Evolutionary conservation across 2,329 filamentous ascomycete species (phyloP).

Genomic region (Aspergillus fructus): DNA sequence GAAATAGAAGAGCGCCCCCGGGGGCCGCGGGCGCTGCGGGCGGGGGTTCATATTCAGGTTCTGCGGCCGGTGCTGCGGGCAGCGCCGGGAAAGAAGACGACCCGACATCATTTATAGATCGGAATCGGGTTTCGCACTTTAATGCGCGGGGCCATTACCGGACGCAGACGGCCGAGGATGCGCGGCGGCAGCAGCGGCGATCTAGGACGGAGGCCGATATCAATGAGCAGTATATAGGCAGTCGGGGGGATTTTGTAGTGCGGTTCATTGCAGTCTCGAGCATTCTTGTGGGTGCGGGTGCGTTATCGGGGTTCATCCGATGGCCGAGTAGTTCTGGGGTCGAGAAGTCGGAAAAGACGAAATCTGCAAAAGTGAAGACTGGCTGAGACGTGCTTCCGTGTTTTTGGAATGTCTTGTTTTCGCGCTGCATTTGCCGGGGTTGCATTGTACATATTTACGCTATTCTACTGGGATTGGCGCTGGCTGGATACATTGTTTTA

Average conservation of each 20-base stretch:
- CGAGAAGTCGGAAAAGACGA: background rate
- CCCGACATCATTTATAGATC: constrained; percentile 37
- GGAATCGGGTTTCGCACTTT: constrained; percentile 70
- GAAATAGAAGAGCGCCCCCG: constrained; percentile 11
- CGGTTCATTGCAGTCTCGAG: constrained; percentile 41
- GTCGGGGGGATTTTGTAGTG: constrained; percentile 28
- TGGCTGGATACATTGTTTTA: background rate
- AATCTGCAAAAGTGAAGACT: background rate
- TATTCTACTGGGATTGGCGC: background rate
- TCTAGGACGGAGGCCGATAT: constrained; percentile 35
- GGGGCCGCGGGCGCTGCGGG: background rate
- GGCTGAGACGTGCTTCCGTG: background rate
- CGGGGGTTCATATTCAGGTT: background rate
- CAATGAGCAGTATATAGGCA: constrained; percentile 24
- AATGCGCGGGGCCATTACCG: constrained; percentile 69
- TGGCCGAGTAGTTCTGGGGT: constrained; percentile 6
- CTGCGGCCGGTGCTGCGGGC: constrained; percentile 6
- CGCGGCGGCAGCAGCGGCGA: constrained; percentile 47
- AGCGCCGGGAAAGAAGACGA: constrained; percentile 27
- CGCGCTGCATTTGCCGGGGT: background rate
- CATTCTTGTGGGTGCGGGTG: constrained; percentile 35
- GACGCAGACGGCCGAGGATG: constrained; percentile 68
- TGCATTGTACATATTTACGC: background rate
- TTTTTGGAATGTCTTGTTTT: background rate
- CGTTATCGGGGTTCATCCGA: constrained; percentile 27